Base-by-base conservation (phyloP, 441 rosid genomes). In the Gossypium schwendimanii region DNA sequence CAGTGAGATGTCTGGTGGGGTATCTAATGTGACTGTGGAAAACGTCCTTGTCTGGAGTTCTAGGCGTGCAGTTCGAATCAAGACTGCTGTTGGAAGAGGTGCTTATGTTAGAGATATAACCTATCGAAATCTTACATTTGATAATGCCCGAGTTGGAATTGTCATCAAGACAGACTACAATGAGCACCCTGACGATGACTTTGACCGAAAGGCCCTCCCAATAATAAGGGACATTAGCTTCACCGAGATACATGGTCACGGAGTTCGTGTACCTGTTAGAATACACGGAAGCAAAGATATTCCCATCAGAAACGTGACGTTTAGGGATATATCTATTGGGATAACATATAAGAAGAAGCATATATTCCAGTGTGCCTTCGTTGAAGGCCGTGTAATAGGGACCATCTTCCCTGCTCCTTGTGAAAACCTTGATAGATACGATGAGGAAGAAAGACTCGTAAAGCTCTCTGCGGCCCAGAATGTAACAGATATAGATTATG, bases 1-100 rank as follows among this genome's bases (percentile, higher is more conserved):
- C 79, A 93, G 99, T 55, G 99, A 93, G 84, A 93, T 95, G 95
- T 95, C 93, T 0, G 97, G 99, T 21, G 98, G 99, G 12, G 95
- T 95, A 75, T 88, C 92, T n/a, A 89, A 91, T 49, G 89, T 91
- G 61, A 95, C 88, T 0, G 86, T 91, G 33, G 95, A 95, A 79
- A 93, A 93, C 63, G 78, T 93, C 70, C 83, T 80, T 5, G 87
- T 93, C 2, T 93, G 98, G 97, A 86, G 83, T 81, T 95, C 99
- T 36, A 82, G 98, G 68, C 96, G 92, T 1, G 99, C 91, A 7
- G 86, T 93, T 80, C 82, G 97, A 73, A 95, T 93, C 82, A 95
- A 95, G 80, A 95, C 99, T 3, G 99, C 98, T 68, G 89, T 82
- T 1, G 99, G 98, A 78, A 85, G 97, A 78, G 99, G 98, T 1